A percentile compares a stretch with the other conserved stretches of the same genome.
Conservation (phyloP, 225 moss, liverwort and hornwort genomes). For the Antitrichia curtipendula region DNA sequence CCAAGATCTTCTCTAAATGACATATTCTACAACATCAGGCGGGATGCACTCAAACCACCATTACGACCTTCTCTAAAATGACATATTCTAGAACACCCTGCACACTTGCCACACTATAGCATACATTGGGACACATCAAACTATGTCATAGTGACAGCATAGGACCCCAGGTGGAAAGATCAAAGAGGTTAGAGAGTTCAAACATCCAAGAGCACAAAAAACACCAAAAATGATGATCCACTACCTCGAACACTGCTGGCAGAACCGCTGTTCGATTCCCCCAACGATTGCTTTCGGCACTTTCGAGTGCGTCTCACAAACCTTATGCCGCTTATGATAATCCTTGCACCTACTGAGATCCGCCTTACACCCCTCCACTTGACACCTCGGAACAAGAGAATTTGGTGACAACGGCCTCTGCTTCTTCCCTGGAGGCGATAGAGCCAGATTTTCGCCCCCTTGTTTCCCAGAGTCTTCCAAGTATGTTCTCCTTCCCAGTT, state of each 20-base stretch:
- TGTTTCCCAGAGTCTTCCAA: conserved; percentile 31
- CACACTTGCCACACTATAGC: not conserved
- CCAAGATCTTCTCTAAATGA: not conserved
- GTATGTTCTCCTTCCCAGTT: conserved; percentile 57
- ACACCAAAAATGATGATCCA: not conserved
- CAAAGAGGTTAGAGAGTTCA: not conserved
- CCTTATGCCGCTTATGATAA: conserved; percentile 86
- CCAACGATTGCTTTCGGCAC: conserved; percentile 53
- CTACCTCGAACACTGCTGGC: conserved; percentile 74
- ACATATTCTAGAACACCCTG: not conserved
- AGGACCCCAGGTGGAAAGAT: not conserved
- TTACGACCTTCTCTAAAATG: not conserved
- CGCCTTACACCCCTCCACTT: conserved; percentile 77
- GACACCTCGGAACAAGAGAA: conserved; percentile 57
- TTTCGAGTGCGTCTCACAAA: conserved; percentile 86
- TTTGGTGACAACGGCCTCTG: conserved; percentile 48
- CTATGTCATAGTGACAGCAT: not conserved
- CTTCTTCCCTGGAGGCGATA: conserved; percentile 56
- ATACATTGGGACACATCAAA: not conserved
- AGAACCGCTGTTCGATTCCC: conserved; percentile 77
- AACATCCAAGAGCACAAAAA: not conserved
- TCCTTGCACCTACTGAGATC: conserved; percentile 74
- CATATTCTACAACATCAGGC: not conserved
- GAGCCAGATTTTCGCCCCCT: not conserved
- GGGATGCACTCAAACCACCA: not conserved